Evolutionary conservation across 2,329 filamentous ascomycete species (phyloP).

Genomic region (Verticillium alfalfae): DNA sequence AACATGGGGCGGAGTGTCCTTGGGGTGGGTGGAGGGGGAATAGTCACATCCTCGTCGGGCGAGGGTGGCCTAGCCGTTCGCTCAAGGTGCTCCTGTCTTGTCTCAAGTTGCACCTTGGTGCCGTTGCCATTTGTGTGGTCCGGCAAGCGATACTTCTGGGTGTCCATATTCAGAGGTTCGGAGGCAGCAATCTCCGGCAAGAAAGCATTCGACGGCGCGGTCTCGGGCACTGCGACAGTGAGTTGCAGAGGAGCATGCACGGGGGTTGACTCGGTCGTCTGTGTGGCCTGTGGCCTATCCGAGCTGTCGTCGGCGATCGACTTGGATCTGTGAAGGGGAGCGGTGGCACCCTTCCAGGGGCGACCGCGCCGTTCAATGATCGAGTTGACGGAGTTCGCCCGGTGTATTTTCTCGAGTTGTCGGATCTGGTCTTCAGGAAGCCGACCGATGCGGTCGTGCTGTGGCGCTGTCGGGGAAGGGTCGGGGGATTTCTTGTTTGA

Average conservation of each 20-base stretch:
- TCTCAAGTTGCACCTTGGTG: slow-evolving; percentile 55
- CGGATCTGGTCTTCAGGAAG: slow-evolving; percentile 66
- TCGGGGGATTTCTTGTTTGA: slow-evolving; percentile 28
- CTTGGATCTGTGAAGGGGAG: slow-evolving; percentile 39
- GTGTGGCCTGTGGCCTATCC: not conserved
- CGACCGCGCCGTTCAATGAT: slow-evolving; percentile 61
- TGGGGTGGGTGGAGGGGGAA: slow-evolving; percentile 37
- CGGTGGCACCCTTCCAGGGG: slow-evolving; percentile 65
- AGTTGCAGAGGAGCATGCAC: not conserved
- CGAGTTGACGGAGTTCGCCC: slow-evolving; percentile 44
- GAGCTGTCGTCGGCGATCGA: slow-evolving; percentile 2
- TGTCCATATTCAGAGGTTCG: slow-evolving; percentile 59
- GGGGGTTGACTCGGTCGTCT: not conserved
- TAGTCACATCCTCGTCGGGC: slow-evolving; percentile 23
- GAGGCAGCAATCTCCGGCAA: slow-evolving; percentile 47
- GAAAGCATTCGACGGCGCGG: slow-evolving; percentile 19
- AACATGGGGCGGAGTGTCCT: slow-evolving; percentile 37
- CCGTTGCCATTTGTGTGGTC: slow-evolving; percentile 65
- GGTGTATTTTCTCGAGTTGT: slow-evolving; percentile 63
- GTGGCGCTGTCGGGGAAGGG: slow-evolving; percentile 13
- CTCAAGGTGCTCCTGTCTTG: slow-evolving; percentile 52
- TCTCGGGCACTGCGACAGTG: slow-evolving; percentile 2
- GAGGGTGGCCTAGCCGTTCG: slow-evolving; percentile 35
- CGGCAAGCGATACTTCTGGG: slow-evolving; percentile 68
- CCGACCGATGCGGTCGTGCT: slow-evolving; percentile 53